These are phyloP conservation scores for Deinandra increscens DNA, from an alignment of 129 eudicot genomes.

Conservation along the genomic window DNA sequence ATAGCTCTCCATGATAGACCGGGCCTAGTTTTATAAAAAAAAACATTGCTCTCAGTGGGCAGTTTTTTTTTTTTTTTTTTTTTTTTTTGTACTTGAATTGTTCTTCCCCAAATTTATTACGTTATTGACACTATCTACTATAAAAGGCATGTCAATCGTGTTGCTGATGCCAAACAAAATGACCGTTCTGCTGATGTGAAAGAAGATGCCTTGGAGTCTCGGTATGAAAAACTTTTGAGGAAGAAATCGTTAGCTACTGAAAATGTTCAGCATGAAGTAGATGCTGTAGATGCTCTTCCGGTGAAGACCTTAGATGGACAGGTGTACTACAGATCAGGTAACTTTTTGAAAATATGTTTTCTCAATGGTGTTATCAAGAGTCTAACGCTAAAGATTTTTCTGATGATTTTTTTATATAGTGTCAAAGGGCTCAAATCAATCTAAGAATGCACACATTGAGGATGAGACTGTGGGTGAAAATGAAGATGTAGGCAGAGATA, in stretches of 20 bases:
- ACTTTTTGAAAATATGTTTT: background rate
- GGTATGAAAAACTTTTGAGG: constrained; percentile 48
- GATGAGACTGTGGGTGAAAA: constrained; percentile 47
- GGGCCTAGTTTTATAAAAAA: background rate
- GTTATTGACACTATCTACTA: constrained; percentile 20
- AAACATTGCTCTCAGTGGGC: background rate
- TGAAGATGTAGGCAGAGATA: constrained; percentile 40
- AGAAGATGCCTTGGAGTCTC: constrained; percentile 72
- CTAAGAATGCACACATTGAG: constrained; percentile 29
- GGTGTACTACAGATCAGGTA: constrained; percentile 66
- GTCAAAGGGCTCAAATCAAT: constrained; percentile 34
- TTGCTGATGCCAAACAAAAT: constrained; percentile 52
- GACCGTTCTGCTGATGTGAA: constrained; percentile 72
- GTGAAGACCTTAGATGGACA: constrained; percentile 79
- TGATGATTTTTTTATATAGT: constrained; percentile 40
- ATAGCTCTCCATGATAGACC: background rate
- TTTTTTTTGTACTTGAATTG: background rate
- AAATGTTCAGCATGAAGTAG: constrained; percentile 53
- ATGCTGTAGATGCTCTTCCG: constrained; percentile 94
- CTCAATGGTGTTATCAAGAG: constrained; percentile 1
- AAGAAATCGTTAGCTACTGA: constrained; percentile 54
- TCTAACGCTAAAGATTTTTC: background rate
- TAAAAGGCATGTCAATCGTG: constrained; percentile 80
- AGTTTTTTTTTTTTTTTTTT: no score
- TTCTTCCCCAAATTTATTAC: background rate